These are phyloP conservation scores for Dactylonectria macrodidyma DNA, from an alignment of 2,329 filamentous ascomycete species.

Conservation along the genomic window DNA sequence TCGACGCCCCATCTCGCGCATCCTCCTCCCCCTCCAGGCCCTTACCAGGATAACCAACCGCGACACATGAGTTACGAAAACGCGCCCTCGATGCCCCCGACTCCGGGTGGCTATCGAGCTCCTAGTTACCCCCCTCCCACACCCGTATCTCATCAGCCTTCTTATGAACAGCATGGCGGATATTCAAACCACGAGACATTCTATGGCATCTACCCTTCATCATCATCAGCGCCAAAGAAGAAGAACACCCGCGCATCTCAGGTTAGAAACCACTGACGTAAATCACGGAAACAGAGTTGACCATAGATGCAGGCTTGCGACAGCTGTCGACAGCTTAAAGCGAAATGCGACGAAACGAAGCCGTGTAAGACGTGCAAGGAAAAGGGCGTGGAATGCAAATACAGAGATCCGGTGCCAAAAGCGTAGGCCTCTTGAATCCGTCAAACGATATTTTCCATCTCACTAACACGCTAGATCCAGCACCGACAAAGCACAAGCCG, in stretches of 20 bases:
- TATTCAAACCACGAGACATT: slow-evolving; percentile 56
- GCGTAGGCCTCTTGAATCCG: slow-evolving; percentile 72
- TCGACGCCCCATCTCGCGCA: slow-evolving; percentile 52
- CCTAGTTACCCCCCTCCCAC: slow-evolving; percentile 59
- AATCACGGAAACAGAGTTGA: slow-evolving; percentile 28
- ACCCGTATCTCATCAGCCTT: slow-evolving; percentile 55
- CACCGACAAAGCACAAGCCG: slow-evolving; percentile 72
- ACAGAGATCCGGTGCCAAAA: slow-evolving; percentile 91
- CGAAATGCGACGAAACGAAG: slow-evolving; percentile 90
- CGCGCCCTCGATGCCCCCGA: slow-evolving; percentile 61
- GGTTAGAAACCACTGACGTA: slow-evolving; percentile 53
- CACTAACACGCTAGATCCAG: slow-evolving; percentile 50
- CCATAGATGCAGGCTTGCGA: slow-evolving; percentile 82
- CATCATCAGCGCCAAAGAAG: slow-evolving; percentile 63
- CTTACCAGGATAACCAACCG: slow-evolving; percentile 62
- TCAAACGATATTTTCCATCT: background rate
- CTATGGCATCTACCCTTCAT: slow-evolving; percentile 60
- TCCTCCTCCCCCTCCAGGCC: slow-evolving; percentile 48
- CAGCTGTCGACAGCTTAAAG: slow-evolving; percentile 88
- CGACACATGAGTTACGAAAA: slow-evolving; percentile 70
- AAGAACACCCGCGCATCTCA: slow-evolving; percentile 78
- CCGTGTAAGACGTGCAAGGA: slow-evolving; percentile 91
- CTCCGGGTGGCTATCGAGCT: slow-evolving; percentile 60
- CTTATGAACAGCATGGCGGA: slow-evolving; percentile 55
- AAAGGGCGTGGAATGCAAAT: slow-evolving; percentile 86